These are phyloP conservation scores for Crithidia fasciculata DNA, from an alignment of 208 protist genomes.

Conservation along the genomic window DNA sequence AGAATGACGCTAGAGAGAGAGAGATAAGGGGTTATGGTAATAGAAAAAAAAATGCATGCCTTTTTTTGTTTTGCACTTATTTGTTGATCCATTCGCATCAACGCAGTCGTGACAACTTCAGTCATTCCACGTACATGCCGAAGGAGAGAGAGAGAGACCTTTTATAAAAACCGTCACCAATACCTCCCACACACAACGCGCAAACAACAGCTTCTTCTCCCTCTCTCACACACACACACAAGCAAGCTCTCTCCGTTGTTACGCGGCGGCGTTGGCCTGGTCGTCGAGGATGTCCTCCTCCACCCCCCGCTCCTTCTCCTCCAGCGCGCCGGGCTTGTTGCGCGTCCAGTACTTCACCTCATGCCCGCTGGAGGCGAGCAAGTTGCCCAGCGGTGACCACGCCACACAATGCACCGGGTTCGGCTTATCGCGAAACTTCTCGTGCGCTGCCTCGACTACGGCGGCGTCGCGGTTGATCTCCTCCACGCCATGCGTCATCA, in stretches of 20 bases:
- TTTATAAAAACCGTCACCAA: too few species aligned
- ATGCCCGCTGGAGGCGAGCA: slow-evolving; percentile 75
- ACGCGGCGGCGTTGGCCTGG: slow-evolving; percentile 12
- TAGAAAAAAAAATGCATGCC: not conserved
- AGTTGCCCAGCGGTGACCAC: slow-evolving; percentile 83
- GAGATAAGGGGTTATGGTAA: too few species aligned
- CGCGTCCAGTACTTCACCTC: slow-evolving; percentile 91
- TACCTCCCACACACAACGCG: not conserved
- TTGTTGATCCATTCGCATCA: too few species aligned
- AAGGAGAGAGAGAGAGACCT: too few species aligned
- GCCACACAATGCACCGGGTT: slow-evolving; percentile 80
- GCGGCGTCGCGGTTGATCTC: slow-evolving; percentile 68
- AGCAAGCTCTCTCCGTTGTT: not conserved
- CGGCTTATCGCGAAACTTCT: slow-evolving; percentile 77
- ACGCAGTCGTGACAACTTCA: too few species aligned
- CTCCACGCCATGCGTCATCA: slow-evolving; percentile 60
- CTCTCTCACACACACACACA: slow-evolving; percentile 1
- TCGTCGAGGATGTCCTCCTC: slow-evolving; percentile 77
- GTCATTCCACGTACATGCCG: too few species aligned
- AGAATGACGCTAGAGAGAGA: too few species aligned
- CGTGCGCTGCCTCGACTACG: slow-evolving; percentile 75
- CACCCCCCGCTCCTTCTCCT: slow-evolving; percentile 79
- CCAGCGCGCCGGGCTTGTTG: slow-evolving; percentile 86
- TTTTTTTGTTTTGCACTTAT: not conserved
- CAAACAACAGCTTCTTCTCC: not conserved